phyloP scores from a whole-genome alignment of 305 asterid genomes.

The Andrographis paniculata region DNA sequence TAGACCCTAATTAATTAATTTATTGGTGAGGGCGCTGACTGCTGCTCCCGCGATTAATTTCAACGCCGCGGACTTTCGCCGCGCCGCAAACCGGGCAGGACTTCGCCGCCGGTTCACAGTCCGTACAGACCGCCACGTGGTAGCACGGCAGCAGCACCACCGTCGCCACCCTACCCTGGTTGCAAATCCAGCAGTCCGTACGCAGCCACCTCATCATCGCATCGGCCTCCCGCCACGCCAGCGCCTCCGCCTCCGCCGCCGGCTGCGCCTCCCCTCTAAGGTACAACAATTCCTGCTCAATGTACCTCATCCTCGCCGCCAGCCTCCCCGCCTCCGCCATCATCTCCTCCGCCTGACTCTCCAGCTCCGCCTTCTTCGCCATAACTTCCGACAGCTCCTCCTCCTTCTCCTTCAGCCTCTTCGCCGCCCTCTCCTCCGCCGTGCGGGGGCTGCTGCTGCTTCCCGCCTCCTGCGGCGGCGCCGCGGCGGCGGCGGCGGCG shows the following conservation, averaged over 20 bases:
- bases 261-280: conserved; percentile 12
- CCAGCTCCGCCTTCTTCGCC: conserved; percentile 12
- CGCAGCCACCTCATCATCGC: conserved; percentile 15
- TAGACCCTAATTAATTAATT: too few relatives aligned
- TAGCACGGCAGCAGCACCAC: conserved; percentile 54
- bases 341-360: conserved; percentile 14
- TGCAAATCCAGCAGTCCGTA: conserved; percentile 30
- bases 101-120: conserved; percentile 19
- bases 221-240: conserved; percentile 29
- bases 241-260: conserved; percentile 14
- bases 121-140: conserved; percentile 36
- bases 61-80: conserved; percentile 12
- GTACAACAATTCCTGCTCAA: conserved; percentile 12
- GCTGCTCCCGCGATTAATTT: too few relatives aligned
- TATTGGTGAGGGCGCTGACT: conserved; percentile 21
- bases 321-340: conserved; percentile 18
- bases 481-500: too few relatives aligned
- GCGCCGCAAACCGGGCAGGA: conserved; percentile 40
- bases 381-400: not conserved
- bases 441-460: conserved; percentile 11
- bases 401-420: conserved; percentile 28
- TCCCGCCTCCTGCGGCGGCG: too few relatives aligned
- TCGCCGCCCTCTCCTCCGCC: conserved; percentile 22
- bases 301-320: conserved; percentile 3
- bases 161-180: conserved; percentile 22